Evolutionary conservation across 805 yeast genomes (phyloP).

Genomic region (Torulaspora gathmanii): DNA sequence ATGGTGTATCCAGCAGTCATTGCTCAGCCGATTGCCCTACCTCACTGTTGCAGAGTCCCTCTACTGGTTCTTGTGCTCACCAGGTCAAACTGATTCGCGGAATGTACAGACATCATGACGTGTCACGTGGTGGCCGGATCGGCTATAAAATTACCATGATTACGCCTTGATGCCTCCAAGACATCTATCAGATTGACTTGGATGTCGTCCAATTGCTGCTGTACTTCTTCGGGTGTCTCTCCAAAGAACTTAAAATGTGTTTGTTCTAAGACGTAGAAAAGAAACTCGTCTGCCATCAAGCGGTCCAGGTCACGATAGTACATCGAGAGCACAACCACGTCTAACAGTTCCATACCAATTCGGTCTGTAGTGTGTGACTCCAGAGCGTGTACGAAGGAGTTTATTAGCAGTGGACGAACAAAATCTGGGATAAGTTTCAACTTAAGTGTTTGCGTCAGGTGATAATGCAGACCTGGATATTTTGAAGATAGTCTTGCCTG

Average conservation of each 20-base stretch:
- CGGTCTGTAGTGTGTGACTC: constrained; percentile 11
- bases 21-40: background rate
- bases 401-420: constrained; percentile 13
- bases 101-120: background rate
- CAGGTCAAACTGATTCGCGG: background rate
- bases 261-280: constrained; percentile 11
- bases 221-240: constrained; percentile 3
- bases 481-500: constrained; percentile 8
- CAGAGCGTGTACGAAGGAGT: constrained; percentile 9
- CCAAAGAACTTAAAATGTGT: constrained; percentile 17
- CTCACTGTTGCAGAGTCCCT: background rate
- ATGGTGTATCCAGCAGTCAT: constrained; percentile 54
- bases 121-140: constrained; percentile 10
- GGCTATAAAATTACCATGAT: constrained; percentile 3
- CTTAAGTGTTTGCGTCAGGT: constrained; percentile 11
- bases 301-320: constrained; percentile 13
- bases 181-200: constrained; percentile 7
- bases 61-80: background rate
- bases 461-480: constrained; percentile 16
- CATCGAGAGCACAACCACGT: constrained; percentile 14
- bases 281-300: constrained; percentile 12
- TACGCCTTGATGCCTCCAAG: constrained; percentile 12
- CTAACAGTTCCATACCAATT: constrained; percentile 16
- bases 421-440: constrained; percentile 14
- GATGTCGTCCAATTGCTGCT: constrained; percentile 4